These are phyloP conservation scores for Nematodospora anomalae DNA, from an alignment of 1,139 yeast species.

Conservation along the genomic window DNA sequence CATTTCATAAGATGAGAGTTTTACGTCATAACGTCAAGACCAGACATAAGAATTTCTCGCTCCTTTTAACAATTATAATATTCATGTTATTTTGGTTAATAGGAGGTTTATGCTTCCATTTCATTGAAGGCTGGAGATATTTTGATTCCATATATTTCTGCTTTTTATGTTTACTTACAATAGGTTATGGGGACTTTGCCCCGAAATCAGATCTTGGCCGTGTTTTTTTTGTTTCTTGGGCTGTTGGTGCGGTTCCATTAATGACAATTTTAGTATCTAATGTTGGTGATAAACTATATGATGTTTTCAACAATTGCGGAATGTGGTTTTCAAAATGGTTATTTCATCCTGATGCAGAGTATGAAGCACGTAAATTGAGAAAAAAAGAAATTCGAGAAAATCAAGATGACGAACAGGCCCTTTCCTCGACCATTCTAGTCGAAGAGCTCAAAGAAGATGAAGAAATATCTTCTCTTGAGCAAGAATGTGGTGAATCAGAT, in stretches of 20 bases:
- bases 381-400: slow-evolving; percentile 13
- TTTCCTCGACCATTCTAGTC: slow-evolving; percentile 6
- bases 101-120: slow-evolving; percentile 65
- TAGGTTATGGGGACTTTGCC: slow-evolving; percentile 80
- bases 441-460: slow-evolving; percentile 13
- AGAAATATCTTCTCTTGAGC: slow-evolving; percentile 9
- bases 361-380: slow-evolving; percentile 6
- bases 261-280: slow-evolving; percentile 81
- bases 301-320: slow-evolving; percentile 22
- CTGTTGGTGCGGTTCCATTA: slow-evolving; percentile 76
- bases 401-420: slow-evolving; percentile 17
- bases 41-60: slow-evolving; percentile 31
- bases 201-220: slow-evolving; percentile 67
- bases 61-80: slow-evolving; percentile 40
- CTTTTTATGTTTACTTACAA: slow-evolving; percentile 70
- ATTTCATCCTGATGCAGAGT: slow-evolving; percentile 12
- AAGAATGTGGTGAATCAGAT: slow-evolving; percentile 11
- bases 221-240: slow-evolving; percentile 76
- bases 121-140: slow-evolving; percentile 66
- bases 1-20: slow-evolving; percentile 55
- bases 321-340: slow-evolving; percentile 17
- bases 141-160: slow-evolving; percentile 72
- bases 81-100: slow-evolving; percentile 65
- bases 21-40: slow-evolving; percentile 41
- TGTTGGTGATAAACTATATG: slow-evolving; percentile 62